Evolutionary conservation across 163 green algal genomes (phyloP).

Genomic region (Chlamydomonas reinhardtii): DNA sequence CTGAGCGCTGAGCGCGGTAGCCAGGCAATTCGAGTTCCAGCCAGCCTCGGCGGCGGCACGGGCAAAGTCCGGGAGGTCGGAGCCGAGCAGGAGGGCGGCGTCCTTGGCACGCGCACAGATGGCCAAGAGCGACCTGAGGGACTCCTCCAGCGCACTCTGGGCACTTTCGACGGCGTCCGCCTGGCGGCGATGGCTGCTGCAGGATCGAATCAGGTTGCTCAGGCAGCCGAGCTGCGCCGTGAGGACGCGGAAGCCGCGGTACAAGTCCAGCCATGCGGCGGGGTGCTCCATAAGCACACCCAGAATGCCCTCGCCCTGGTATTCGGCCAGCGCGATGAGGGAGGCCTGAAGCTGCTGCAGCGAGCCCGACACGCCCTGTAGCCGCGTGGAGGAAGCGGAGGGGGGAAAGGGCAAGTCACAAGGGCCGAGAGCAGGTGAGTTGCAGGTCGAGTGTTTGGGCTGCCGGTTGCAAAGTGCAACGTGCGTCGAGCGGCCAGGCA

Average conservation of each 20-base stretch:
- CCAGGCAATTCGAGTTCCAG: neutral
- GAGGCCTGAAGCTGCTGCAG: neutral
- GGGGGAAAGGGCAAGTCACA: no score
- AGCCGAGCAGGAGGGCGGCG: constrained; percentile 19
- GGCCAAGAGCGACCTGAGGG: neutral
- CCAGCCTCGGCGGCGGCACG: constrained; percentile 7
- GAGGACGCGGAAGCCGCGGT: constrained; percentile 17
- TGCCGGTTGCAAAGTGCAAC: no score
- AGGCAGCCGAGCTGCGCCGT: constrained; percentile 13
- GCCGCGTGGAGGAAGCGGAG: no score
- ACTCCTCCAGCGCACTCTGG: neutral
- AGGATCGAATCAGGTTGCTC: neutral
- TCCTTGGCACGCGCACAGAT: constrained; percentile 15
- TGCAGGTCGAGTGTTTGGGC: no score
- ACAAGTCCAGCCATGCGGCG: constrained; percentile 23
- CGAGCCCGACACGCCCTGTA: neutral
- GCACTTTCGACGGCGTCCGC: neutral
- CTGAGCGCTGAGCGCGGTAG: no score
- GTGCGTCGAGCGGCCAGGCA: no score
- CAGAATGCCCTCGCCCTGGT: constrained; percentile 23
- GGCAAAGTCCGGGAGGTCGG: constrained; percentile 25
- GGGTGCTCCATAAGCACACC: constrained; percentile 29
- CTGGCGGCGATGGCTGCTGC: neutral
- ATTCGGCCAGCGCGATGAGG: neutral
- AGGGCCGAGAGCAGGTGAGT: no score